A percentile compares a stretch with the other conserved stretches of the same genome.
phyloP scores from a whole-genome alignment of 768 basidiomycete genomes.

The Mycena polygramma region DNA sequence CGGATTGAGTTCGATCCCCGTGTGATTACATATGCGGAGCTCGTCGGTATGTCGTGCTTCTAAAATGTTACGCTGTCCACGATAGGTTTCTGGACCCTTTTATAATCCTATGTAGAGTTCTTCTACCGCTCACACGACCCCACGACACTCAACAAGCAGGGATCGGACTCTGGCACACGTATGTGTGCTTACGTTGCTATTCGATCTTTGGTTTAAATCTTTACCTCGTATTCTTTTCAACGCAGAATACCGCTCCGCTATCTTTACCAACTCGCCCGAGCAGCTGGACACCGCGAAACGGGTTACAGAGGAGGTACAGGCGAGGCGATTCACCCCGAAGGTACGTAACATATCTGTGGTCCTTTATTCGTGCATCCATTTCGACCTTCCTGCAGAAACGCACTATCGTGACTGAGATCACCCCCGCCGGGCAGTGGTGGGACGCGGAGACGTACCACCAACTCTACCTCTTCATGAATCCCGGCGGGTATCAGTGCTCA shows the following conservation, averaged over 20 bases:
- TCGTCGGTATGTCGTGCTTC: slow-evolving; percentile 74
- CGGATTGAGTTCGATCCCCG: slow-evolving; percentile 88
- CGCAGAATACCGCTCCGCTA: slow-evolving; percentile 92
- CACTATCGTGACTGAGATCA: slow-evolving; percentile 85
- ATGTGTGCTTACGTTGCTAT: slow-evolving; percentile 44
- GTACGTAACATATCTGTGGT: slow-evolving; percentile 41
- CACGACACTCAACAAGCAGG: slow-evolving; percentile 85
- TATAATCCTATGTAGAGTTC: slow-evolving; percentile 69
- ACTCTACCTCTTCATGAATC: slow-evolving; percentile 86
- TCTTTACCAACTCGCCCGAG: slow-evolving; percentile 83
- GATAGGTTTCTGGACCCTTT: neutral
- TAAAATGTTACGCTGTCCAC: neutral
- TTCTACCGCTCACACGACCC: slow-evolving; percentile 97
- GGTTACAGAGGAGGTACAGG: slow-evolving; percentile 87
- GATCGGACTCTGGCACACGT: slow-evolving; percentile 85
- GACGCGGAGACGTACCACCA: slow-evolving; percentile 89
- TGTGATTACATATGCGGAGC: slow-evolving; percentile 83
- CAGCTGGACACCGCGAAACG: slow-evolving; percentile 80
- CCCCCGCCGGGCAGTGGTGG: slow-evolving; percentile 81
- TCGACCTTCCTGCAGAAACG: slow-evolving; percentile 43
- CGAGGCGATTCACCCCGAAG: slow-evolving; percentile 82
- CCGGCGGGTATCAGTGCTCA: slow-evolving; percentile 91
- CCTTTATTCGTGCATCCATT: neutral
- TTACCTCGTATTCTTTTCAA: too few species aligned
- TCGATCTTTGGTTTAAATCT: neutral